Percentiles rank a stretch among this genome's conserved stretches.
phyloP scores from a whole-genome alignment of 169 alveolate species.

The Eimeria zaria region DNA sequence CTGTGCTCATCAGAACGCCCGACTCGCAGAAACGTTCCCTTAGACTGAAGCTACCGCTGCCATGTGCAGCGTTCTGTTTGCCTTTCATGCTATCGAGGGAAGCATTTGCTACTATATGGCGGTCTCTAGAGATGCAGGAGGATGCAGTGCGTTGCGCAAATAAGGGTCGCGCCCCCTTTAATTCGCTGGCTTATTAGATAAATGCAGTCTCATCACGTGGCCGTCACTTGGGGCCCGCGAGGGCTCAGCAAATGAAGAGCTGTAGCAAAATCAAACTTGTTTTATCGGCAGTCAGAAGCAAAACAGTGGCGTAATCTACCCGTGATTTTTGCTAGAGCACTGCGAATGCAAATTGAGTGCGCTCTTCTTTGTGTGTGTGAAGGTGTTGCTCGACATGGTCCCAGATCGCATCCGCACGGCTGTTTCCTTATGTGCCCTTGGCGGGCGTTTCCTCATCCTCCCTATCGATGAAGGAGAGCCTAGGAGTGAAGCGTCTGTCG shows the following conservation, averaged over 20 bases:
- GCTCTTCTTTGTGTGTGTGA: not conserved
- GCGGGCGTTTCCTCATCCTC: conserved; percentile 26
- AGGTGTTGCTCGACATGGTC: conserved; percentile 47
- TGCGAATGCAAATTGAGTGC: not conserved
- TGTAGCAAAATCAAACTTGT: not conserved
- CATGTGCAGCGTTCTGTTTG: conserved; percentile 54
- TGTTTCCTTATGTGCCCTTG: conserved; percentile 23
- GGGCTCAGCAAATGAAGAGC: not conserved
- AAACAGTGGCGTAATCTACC: not conserved
- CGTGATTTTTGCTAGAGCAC: not conserved
- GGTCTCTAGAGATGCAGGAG: conserved; percentile 71
- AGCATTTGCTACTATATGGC: conserved; percentile 30
- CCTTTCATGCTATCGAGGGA: conserved; percentile 27
- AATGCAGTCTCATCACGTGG: not conserved
- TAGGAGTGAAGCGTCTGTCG: not conserved
- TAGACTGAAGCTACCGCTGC: conserved; percentile 59
- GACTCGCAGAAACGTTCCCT: conserved; percentile 49
- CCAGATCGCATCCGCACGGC: conserved; percentile 59
- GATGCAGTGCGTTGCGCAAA: conserved; percentile 63
- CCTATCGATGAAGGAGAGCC: conserved; percentile 31
- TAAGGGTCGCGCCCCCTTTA: not conserved
- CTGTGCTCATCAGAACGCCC: conserved; percentile 31
- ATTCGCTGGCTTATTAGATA: not conserved
- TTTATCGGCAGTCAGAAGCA: not conserved
- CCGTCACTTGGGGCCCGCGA: not conserved